phyloP scores from a whole-genome alignment of 192 early-diverging fungal genomes.

The Coemansia sp. region DNA sequence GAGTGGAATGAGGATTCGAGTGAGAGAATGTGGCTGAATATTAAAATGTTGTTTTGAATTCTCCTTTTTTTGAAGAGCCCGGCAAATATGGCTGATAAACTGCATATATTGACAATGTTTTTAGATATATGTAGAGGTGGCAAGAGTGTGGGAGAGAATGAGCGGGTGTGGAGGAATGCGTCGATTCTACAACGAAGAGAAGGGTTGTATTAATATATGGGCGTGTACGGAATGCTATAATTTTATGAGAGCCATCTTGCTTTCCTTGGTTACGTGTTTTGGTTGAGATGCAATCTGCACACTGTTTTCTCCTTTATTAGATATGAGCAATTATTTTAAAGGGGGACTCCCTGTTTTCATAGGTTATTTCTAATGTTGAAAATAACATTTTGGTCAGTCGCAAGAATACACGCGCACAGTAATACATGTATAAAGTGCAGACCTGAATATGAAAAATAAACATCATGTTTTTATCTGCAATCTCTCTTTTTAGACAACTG shows the following conservation, averaged over 20 bases:
- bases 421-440: too few relatives aligned
- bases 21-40: neutral
- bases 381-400: neutral
- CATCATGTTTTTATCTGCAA: neutral
- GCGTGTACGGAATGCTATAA: constrained; percentile 1
- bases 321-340: neutral
- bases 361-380: neutral
- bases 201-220: neutral
- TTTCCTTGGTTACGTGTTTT: too few relatives aligned
- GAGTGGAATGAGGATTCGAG: neutral
- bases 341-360: constrained; percentile 9
- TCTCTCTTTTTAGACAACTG: neutral
- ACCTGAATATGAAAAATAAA: too few relatives aligned
- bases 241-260: neutral
- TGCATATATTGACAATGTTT: neutral
- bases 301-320: neutral
- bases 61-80: neutral
- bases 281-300: neutral
- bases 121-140: too few relatives aligned
- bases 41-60: neutral
- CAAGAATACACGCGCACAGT: constrained; percentile 8
- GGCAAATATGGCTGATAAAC: neutral
- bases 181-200: neutral
- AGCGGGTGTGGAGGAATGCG: neutral
- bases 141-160: neutral